Conservation (phyloP, 2,329 filamentous ascomycete genomes). For the Aspergillus floridensis region DNA sequence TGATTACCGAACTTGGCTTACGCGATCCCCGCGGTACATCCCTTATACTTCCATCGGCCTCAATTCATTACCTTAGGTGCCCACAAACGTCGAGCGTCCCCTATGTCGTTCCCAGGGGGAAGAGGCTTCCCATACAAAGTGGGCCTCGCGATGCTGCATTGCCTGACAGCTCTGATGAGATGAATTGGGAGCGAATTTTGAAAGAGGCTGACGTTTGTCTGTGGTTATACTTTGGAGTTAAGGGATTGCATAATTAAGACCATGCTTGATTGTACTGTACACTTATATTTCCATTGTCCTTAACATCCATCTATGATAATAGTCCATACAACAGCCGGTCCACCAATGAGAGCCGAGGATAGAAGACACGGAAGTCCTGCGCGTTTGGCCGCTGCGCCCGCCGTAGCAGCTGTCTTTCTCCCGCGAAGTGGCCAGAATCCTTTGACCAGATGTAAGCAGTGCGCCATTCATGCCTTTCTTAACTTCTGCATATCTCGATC, state of each 20-base stretch:
- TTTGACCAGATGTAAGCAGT: background rate
- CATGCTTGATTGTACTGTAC: too few relatives aligned
- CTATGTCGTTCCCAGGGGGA: background rate
- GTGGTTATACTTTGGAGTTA: too few relatives aligned
- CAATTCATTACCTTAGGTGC: background rate
- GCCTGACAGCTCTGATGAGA: background rate
- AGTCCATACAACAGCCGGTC: background rate
- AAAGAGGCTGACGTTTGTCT: too few relatives aligned
- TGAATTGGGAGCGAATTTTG: too few relatives aligned
- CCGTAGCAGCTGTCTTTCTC: conserved; percentile 28
- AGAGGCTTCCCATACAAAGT: background rate
- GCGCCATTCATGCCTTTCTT: background rate
- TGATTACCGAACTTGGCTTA: too few relatives aligned
- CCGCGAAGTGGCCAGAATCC: conserved; percentile 34
- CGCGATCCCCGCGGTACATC: too few relatives aligned
- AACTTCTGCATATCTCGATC: background rate
- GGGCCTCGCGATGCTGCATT: background rate
- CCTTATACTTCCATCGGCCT: background rate
- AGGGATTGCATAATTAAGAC: too few relatives aligned
- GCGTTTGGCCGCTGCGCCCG: conserved; percentile 30
- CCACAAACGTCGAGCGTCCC: too few relatives aligned
- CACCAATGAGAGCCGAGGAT: conserved; percentile 7
- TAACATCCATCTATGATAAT: too few relatives aligned
- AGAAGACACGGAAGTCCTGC: conserved; percentile 26
- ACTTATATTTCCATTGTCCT: too few relatives aligned